These are phyloP conservation scores for Ceratobasidium sp. DNA, from an alignment of 1,284 basidiomycete species.

Conservation along the genomic window DNA sequence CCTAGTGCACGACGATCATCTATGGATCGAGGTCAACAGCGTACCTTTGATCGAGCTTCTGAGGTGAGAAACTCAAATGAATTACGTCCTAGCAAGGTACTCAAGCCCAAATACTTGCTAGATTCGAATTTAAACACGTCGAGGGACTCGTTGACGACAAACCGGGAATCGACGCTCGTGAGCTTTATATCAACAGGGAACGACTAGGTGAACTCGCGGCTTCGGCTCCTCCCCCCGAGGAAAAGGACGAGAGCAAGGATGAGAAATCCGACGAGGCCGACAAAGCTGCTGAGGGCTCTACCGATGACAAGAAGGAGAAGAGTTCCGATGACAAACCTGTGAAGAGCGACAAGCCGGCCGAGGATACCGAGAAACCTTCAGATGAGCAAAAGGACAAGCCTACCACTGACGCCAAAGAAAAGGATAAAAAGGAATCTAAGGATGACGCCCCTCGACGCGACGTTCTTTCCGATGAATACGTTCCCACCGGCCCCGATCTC, in stretches of 20 bases:
- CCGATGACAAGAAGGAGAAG: neutral
- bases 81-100: neutral
- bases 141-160: slow-evolving; percentile 34
- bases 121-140: slow-evolving; percentile 36
- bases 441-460: slow-evolving; percentile 17
- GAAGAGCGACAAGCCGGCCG: neutral
- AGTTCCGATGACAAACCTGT: neutral
- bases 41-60: slow-evolving; percentile 31
- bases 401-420: neutral
- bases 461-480: slow-evolving; percentile 32
- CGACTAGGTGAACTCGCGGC: slow-evolving; percentile 34
- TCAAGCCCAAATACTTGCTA: neutral
- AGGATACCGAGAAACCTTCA: neutral
- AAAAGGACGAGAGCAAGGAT: slow-evolving; percentile 1
- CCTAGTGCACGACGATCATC: slow-evolving; percentile 28
- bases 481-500: slow-evolving; percentile 25
- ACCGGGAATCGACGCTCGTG: slow-evolving; percentile 35
- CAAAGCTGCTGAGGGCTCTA: neutral
- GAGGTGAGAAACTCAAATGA: slow-evolving; percentile 1
- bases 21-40: slow-evolving; percentile 37
- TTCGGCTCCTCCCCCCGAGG: slow-evolving; percentile 19
- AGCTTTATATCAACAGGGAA: slow-evolving; percentile 6
- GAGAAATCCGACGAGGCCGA: slow-evolving; percentile 6
- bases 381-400: slow-evolving; percentile 10
- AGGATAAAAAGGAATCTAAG: neutral